phyloP scores from a whole-genome alignment of 2,329 filamentous ascomycete genomes.

The Cladophialophora exuberans region DNA sequence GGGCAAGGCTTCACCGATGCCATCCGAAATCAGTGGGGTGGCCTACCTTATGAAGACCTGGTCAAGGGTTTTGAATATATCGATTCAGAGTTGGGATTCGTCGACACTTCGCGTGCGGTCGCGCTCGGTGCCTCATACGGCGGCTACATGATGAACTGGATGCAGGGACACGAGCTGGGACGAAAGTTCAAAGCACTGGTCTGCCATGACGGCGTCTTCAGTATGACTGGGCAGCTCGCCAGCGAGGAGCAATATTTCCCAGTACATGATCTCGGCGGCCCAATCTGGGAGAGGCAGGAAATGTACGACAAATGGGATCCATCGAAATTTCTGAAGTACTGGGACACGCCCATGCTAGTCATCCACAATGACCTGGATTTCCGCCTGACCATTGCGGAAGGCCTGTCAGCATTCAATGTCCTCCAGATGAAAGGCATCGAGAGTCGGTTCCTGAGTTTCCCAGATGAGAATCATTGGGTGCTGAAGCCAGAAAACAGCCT shows the following conservation, averaged over 20 bases:
- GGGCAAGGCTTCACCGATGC: conserved; percentile 58
- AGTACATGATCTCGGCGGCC: conserved; percentile 55
- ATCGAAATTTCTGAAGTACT: conserved; percentile 62
- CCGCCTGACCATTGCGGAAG: conserved; percentile 81
- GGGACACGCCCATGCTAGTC: conserved; percentile 84
- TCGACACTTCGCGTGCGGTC: conserved; percentile 58
- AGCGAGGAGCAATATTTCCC: conserved; percentile 61
- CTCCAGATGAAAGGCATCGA: conserved; percentile 75
- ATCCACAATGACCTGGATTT: conserved; percentile 93
- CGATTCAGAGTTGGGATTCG: conserved; percentile 52
- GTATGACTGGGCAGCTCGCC: conserved; percentile 47
- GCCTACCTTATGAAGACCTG: conserved; percentile 59
- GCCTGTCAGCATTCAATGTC: conserved; percentile 82
- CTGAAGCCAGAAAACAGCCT: conserved; percentile 88
- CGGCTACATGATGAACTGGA: conserved; percentile 65
- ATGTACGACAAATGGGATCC: conserved; percentile 64
- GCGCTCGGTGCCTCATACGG: conserved; percentile 59
- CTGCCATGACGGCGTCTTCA: conserved; percentile 52
- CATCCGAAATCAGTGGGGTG: conserved; percentile 58
- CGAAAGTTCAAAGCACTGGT: conserved; percentile 62
- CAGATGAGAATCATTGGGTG: conserved; percentile 82
- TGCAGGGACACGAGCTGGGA: conserved; percentile 58
- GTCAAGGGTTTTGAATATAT: conserved; percentile 58
- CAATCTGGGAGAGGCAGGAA: conserved; percentile 54
- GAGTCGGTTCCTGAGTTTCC: conserved; percentile 79